Conservation (phyloP, 106 monocot genomes). For the Phalaenopsis aphrodite region DNA sequence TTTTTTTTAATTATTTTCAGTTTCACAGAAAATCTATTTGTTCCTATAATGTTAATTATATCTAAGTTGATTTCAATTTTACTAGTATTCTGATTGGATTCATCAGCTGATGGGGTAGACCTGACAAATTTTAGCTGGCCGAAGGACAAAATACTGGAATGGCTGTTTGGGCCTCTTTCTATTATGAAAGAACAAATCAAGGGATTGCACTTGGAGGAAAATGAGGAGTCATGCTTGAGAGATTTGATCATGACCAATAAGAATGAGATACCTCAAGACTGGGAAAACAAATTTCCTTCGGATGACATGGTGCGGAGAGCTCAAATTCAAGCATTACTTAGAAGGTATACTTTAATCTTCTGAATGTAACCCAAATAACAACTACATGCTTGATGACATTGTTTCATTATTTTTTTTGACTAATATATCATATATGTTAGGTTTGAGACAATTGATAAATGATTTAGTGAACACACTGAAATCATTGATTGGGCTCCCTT, state of each 20-base stretch:
- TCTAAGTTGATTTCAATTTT: neutral
- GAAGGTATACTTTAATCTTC: slow-evolving; percentile 40
- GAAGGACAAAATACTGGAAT: slow-evolving; percentile 68
- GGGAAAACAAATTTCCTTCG: slow-evolving; percentile 64
- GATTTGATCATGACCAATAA: slow-evolving; percentile 50
- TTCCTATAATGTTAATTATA: neutral
- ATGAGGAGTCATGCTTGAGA: slow-evolving; percentile 62
- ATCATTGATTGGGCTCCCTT: too few species aligned
- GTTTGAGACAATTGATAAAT: too few species aligned
- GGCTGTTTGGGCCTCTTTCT: slow-evolving; percentile 70
- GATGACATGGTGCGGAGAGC: slow-evolving; percentile 61
- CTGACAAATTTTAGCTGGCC: slow-evolving; percentile 79
- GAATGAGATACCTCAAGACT: slow-evolving; percentile 56
- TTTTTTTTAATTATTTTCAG: neutral
- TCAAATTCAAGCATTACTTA: slow-evolving; percentile 71
- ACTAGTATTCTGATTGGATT: slow-evolving; percentile 12
- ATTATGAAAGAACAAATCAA: slow-evolving; percentile 88
- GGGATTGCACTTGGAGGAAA: slow-evolving; percentile 44
- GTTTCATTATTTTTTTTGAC: too few species aligned
- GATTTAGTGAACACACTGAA: too few species aligned
- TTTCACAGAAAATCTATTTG: neutral
- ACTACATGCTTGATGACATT: too few species aligned
- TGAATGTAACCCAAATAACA: neutral
- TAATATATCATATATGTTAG: too few species aligned
- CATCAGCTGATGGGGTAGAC: slow-evolving; percentile 70